phyloP scores from a whole-genome alignment of 2,329 filamentous ascomycete species.

The Zasmidium angulare region DNA sequence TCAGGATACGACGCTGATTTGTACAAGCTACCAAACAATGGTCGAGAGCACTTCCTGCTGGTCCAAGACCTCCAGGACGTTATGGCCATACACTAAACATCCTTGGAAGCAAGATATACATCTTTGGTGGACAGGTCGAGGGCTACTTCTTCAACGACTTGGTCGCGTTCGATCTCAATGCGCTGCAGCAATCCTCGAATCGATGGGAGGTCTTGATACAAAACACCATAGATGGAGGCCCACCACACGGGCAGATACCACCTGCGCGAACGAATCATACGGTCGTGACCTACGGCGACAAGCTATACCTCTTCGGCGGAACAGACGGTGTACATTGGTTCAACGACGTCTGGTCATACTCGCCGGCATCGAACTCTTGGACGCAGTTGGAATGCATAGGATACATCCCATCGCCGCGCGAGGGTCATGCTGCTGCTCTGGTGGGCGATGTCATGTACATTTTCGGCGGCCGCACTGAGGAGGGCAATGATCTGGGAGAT shows the following conservation, averaged over 20 bases:
- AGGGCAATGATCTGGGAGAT: slow-evolving; percentile 88
- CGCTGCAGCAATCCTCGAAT: slow-evolving; percentile 85
- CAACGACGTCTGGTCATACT: slow-evolving; percentile 98
- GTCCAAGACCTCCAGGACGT: slow-evolving; percentile 79
- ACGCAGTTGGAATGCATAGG: slow-evolving; percentile 90
- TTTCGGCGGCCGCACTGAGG: slow-evolving; percentile 92
- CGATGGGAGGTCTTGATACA: slow-evolving; percentile 91
- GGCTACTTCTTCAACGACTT: slow-evolving; percentile 98
- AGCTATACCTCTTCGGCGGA: slow-evolving; percentile 94
- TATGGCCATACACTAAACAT: slow-evolving; percentile 98
- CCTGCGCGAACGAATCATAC: slow-evolving; percentile 94
- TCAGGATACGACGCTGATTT: not conserved
- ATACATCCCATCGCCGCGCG: slow-evolving; percentile 89
- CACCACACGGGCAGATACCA: slow-evolving; percentile 66
- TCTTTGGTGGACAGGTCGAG: slow-evolving; percentile 96
- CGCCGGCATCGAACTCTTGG: slow-evolving; percentile 81
- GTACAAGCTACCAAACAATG: slow-evolving; percentile 87
- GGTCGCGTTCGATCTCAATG: slow-evolving; percentile 91
- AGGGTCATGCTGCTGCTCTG: slow-evolving; percentile 89
- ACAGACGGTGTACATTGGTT: slow-evolving; percentile 97
- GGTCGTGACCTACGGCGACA: slow-evolving; percentile 87
- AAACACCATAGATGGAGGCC: slow-evolving; percentile 65
- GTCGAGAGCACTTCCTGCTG: slow-evolving; percentile 88
- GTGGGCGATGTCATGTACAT: slow-evolving; percentile 99
- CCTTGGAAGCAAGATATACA: slow-evolving; percentile 91